Evolutionary conservation across 805 yeast species (phyloP).

Genomic region (Candida sphagnicola): DNA sequence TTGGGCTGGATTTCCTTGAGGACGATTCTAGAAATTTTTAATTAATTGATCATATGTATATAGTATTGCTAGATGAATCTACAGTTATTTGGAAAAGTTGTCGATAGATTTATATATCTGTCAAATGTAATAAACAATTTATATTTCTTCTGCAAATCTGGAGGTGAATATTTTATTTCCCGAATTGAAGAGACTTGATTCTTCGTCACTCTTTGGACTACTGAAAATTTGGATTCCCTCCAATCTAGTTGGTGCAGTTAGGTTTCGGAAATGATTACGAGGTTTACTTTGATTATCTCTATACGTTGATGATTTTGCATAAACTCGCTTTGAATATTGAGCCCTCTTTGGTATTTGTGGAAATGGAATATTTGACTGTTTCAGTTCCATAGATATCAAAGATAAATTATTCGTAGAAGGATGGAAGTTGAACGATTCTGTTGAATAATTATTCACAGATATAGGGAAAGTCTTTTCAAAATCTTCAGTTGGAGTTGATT

Average conservation of each 20-base stretch:
- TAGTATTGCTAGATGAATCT: no score
- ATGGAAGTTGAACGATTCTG: background rate
- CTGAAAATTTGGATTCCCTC: background rate
- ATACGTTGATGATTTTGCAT: background rate
- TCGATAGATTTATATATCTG: background rate
- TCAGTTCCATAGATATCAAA: background rate
- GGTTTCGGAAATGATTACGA: background rate
- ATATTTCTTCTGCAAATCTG: background rate
- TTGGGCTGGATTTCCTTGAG: slow-evolving; percentile 11
- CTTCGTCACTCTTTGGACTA: background rate
- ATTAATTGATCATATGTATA: background rate
- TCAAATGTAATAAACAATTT: background rate
- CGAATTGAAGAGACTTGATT: no score
- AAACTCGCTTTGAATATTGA: background rate
- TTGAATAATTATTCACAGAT: background rate
- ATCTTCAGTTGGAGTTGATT: background rate
- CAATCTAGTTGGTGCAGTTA: background rate
- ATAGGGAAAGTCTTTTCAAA: background rate
- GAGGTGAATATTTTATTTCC: background rate
- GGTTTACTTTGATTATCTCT: background rate
- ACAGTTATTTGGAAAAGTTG: no score
- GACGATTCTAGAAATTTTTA: slow-evolving; percentile 10
- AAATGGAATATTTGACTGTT: background rate
- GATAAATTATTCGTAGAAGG: background rate
- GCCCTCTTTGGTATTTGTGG: background rate